Conservation (phyloP, 306 rosid species). For the Pterocarpus macrocarpus region DNA sequence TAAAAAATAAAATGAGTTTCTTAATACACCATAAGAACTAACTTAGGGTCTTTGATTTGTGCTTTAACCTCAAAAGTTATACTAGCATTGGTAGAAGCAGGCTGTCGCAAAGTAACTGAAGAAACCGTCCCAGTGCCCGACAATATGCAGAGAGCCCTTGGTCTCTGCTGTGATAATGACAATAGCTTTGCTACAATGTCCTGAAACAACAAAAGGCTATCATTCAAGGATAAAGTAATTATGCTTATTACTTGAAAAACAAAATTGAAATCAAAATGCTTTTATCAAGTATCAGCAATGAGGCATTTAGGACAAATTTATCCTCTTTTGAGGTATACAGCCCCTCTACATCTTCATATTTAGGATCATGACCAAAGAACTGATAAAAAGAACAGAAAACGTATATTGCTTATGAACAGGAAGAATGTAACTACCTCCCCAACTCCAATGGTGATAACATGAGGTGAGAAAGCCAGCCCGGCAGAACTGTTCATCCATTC, state of each 20-base stretch:
- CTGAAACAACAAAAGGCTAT: slow-evolving; percentile 53
- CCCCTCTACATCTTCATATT: neutral
- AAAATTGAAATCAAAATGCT: neutral
- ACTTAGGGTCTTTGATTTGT: slow-evolving; percentile 6
- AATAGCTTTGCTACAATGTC: slow-evolving; percentile 87
- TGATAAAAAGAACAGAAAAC: neutral
- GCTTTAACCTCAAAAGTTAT: slow-evolving; percentile 77
- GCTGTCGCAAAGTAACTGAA: slow-evolving; percentile 83
- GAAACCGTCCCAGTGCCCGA: slow-evolving; percentile 89
- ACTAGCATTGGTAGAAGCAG: slow-evolving; percentile 83
- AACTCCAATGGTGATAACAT: slow-evolving; percentile 76
- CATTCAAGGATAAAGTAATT: slow-evolving; percentile 20
- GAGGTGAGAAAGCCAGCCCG: slow-evolving; percentile 95
- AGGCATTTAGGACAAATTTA: no score
- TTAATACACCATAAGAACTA: slow-evolving; percentile 24
- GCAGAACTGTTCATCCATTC: slow-evolving; percentile 99
- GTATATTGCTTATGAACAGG: slow-evolving; percentile 24
- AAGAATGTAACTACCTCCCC: slow-evolving; percentile 78
- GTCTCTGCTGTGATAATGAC: slow-evolving; percentile 89
- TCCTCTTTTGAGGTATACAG: neutral
- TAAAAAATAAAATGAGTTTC: slow-evolving; percentile 17
- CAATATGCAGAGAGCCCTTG: slow-evolving; percentile 91
- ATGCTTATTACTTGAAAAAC: slow-evolving; percentile 19
- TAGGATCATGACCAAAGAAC: neutral
- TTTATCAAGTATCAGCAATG: slow-evolving; percentile 12